Base-by-base conservation (phyloP, 2,329 filamentous ascomycete species). In the Exophiala xenobiotica region DNA sequence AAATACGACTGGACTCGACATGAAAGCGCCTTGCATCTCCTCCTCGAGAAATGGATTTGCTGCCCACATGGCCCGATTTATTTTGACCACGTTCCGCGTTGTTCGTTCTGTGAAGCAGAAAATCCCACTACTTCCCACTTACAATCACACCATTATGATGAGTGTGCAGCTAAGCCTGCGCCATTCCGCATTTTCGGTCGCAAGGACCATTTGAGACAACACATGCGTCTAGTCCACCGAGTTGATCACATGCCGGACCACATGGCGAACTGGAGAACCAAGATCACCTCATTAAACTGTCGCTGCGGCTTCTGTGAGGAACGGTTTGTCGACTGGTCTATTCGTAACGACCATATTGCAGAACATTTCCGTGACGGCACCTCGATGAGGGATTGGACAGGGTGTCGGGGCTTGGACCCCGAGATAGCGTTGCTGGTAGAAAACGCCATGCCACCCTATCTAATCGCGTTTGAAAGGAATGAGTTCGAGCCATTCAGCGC, bases 181-280 rank as follows among this genome's bases (percentile, higher is more conserved):
- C 68, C 42, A 69, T 76, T 38, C 3, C 42, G 42, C 9, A 45
- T 18, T 4, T 82, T 82, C 62, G 78, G 75, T 54, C 70, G 79
- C 7, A 81, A 81, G 62, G 79, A 82, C 55, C 77, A 82, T 58
- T 65, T 82, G 1, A 72, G 77, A 54, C 79, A 82, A 57, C 79
- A 82, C 63, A 62, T 81, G 18, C 73, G 77, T 3, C 63, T 81
- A 61, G 72, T 81, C 73, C 72, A 81, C 68, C 51, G 68, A 68
- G 24, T 79, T 76, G 56, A 76, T 74, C 20, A 74, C 3, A 4
- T 3, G 27, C 3, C 3, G 3, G 8, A 31, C 3, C 3, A 9
- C 4, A 31, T 31, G 27, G 27, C 3, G 3, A 3, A 9, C 3
- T 31, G 27, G 27, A 31, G 14, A n/a, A 31, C 4, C 3, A 3